These are phyloP conservation scores for Suhomyces tanzawaensis DNA, from an alignment of 805 yeast genomes.

Conservation along the genomic window DNA sequence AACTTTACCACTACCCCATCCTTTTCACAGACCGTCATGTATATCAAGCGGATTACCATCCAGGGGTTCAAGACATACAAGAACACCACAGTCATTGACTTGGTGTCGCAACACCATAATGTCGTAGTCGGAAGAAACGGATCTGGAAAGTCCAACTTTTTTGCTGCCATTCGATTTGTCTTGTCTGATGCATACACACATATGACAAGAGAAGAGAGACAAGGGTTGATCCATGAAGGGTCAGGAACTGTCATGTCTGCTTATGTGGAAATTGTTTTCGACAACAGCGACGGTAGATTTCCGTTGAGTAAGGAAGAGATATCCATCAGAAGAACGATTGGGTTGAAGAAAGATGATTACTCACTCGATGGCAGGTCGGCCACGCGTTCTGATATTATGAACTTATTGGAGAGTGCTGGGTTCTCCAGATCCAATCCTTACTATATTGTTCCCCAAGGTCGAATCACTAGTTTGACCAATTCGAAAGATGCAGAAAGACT, in stretches of 20 bases:
- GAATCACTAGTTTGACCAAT: constrained; percentile 82
- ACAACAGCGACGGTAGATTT: constrained; percentile 73
- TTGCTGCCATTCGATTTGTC: constrained; percentile 92
- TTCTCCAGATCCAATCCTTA: constrained; percentile 88
- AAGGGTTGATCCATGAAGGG: constrained; percentile 85
- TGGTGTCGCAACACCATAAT: constrained; percentile 77
- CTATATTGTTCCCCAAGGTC: constrained; percentile 96
- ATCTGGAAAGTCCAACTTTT: constrained; percentile 95
- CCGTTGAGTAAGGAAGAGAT: constrained; percentile 69
- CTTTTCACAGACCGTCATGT: constrained; percentile 25
- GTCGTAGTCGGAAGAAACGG: constrained; percentile 89
- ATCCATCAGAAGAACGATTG: constrained; percentile 80
- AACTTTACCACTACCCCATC: not conserved
- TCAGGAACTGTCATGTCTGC: constrained; percentile 89
- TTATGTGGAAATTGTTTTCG: constrained; percentile 85
- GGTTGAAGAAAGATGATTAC: constrained; percentile 90
- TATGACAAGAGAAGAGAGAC: constrained; percentile 81
- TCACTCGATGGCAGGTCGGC: constrained; percentile 78
- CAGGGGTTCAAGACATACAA: constrained; percentile 95
- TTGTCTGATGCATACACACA: constrained; percentile 85
- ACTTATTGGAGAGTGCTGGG: constrained; percentile 85
- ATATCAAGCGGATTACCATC: constrained; percentile 57
- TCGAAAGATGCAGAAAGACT: constrained; percentile 85
- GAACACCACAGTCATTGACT: constrained; percentile 73
- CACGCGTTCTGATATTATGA: constrained; percentile 76